Evolutionary conservation across 164 flowering plant genomes (phyloP), one percentile per base, ranked within the genome.

Genomic region (Nelumbo lutea): DNA sequence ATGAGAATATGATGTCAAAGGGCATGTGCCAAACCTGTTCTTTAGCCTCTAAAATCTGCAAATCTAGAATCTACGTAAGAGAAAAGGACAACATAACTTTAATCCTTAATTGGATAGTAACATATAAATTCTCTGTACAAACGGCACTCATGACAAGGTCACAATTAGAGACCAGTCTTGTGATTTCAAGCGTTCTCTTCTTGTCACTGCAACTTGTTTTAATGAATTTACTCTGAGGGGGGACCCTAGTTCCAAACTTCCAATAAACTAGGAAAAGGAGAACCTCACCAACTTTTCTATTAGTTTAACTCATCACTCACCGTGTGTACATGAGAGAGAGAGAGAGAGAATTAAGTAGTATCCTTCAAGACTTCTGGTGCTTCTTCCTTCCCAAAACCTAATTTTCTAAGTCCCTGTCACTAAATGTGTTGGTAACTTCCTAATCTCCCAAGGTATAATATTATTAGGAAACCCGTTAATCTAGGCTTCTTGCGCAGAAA

Each of bases 251-350:
- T 27, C 27, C 27, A 27, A 27, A 27, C 27, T 27, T 27, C 27
- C 27, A 27, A 46, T 45, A 68, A 52, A 69, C 14, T 15, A 41
- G 61, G 66, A 11, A 62, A 69, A 62, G 39, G 53, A 6, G 67
- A 59, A 57, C 39, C 56, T 56, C 6, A 39, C 3, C 62, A 27
- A 15, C 55, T 64, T 52, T 56, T 55, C 48, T 39, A 15, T 43
- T 56, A 55, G 67, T 42, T 13, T 70, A 38, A 53, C 52, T 58
- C 27, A 27, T 27, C 27, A 27, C 27, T 27, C 27, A 27, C 27
- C 0, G 27, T 27, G 27, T 27, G 27, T 53, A 9, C 56, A 56
- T 11, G 42, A 10, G 47, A n/a, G 60, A 38, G 14, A n/a, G n/a
- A n/a, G n/a, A 45, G 39, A 43, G 41, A 39, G 10, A 56, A 57